Evolutionary conservation across 805 yeast species (phyloP).

Genomic region (Kodamaea laetipori): DNA sequence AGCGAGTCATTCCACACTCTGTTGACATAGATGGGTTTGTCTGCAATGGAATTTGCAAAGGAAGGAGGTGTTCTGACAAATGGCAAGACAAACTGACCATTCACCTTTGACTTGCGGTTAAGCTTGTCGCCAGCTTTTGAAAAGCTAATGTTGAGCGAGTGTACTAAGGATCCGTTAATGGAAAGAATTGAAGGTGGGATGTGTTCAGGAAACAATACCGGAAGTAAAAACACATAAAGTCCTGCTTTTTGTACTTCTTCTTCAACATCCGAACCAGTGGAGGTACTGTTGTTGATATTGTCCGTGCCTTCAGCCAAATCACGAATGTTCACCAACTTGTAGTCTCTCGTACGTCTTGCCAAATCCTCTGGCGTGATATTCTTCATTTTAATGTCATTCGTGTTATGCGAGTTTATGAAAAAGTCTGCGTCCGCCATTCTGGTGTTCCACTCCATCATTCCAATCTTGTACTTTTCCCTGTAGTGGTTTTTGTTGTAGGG

Average conservation of each 20-base stretch:
- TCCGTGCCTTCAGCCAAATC: slow-evolving; percentile 15
- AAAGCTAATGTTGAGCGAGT: slow-evolving; percentile 42
- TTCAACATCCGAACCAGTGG: not conserved
- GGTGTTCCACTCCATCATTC: slow-evolving; percentile 47
- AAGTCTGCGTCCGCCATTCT: slow-evolving; percentile 46
- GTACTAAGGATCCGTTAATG: slow-evolving; percentile 51
- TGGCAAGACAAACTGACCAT: slow-evolving; percentile 41
- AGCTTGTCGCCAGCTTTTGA: slow-evolving; percentile 41
- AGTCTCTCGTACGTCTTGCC: slow-evolving; percentile 41
- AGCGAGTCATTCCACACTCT: slow-evolving; percentile 73
- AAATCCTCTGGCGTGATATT: slow-evolving; percentile 47
- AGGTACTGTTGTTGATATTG: not conserved
- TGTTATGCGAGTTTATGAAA: slow-evolving; percentile 42
- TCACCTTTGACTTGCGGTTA: slow-evolving; percentile 36
- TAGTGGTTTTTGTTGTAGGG: slow-evolving; percentile 46
- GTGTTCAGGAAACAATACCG: slow-evolving; percentile 59
- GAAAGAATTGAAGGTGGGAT: slow-evolving; percentile 64
- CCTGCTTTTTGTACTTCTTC: slow-evolving; percentile 53
- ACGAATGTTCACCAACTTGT: slow-evolving; percentile 21
- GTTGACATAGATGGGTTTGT: slow-evolving; percentile 76
- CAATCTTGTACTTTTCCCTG: slow-evolving; percentile 52
- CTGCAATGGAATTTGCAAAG: slow-evolving; percentile 56
- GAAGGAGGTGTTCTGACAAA: slow-evolving; percentile 59
- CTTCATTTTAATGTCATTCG: slow-evolving; percentile 45
- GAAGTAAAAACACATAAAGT: slow-evolving; percentile 66